These are phyloP conservation scores for Camptophora hylomeconis DNA, from an alignment of 2,329 filamentous ascomycete species.

Conservation along the genomic window DNA sequence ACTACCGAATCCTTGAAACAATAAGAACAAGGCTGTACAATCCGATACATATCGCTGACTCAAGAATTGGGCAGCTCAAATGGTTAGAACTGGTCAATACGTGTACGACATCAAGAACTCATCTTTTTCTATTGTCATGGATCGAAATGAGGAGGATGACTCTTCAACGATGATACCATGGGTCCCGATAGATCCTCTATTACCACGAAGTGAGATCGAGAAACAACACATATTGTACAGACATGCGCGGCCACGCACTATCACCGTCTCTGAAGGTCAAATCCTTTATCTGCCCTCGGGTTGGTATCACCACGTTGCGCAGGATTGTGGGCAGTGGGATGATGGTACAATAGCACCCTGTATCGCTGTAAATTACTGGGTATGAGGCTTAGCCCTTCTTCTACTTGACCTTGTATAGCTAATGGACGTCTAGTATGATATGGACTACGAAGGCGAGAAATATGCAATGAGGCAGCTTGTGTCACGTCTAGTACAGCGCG, in stretches of 20 bases:
- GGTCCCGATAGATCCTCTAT: constrained; percentile 14
- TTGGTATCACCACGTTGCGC: constrained; percentile 17
- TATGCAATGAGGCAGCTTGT: constrained; percentile 30
- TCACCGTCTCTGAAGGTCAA: constrained; percentile 13
- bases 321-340: constrained; percentile 15
- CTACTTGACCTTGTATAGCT: too few species aligned
- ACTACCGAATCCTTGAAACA: too few species aligned
- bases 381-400: too few species aligned
- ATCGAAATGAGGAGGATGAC: constrained; percentile 2
- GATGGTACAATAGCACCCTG: constrained; percentile 12
- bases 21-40: too few species aligned
- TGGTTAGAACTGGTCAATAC: constrained; percentile 11
- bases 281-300: constrained; percentile 16
- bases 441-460: constrained; percentile 28
- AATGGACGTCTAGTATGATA: too few species aligned
- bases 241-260: constrained; percentile 9
- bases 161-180: constrained; percentile 11
- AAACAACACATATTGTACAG: constrained; percentile 9
- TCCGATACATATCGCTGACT: too few species aligned
- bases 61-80: too few species aligned
- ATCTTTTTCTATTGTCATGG: constrained; percentile 1
- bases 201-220: background rate
- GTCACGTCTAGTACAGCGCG: constrained; percentile 14
- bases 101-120: background rate
- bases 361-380: constrained; percentile 18